phyloP scores from a whole-genome alignment of 2,329 filamentous ascomycete species.

The Fusarium gaditjirri region DNA sequence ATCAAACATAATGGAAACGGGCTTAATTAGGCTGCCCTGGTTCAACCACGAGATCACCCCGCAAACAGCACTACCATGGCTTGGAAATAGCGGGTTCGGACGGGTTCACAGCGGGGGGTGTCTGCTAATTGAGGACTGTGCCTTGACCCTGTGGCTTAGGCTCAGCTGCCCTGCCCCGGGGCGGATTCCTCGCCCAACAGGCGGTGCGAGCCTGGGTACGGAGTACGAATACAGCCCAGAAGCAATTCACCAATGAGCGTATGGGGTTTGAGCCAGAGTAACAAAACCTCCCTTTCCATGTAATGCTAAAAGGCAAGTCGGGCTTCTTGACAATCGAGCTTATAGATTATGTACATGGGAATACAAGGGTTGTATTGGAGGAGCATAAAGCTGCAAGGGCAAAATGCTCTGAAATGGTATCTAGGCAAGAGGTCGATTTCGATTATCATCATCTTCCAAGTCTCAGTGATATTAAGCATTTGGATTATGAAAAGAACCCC shows the following conservation, averaged over 20 bases:
- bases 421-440: not conserved
- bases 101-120: slow-evolving; percentile 22
- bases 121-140: slow-evolving; percentile 6
- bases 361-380: not conserved
- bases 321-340: not conserved
- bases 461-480: not conserved
- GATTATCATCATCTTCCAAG: not conserved
- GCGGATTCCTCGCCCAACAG: not conserved
- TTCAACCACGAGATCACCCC: slow-evolving; percentile 35
- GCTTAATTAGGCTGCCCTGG: slow-evolving; percentile 23
- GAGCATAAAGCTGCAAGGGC: not conserved
- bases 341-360: not conserved
- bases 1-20: slow-evolving; percentile 26
- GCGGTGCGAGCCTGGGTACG: not conserved
- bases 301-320: not conserved
- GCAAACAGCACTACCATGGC: slow-evolving; percentile 31
- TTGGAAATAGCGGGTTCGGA: slow-evolving; percentile 25
- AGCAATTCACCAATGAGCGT: not conserved
- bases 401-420: not conserved
- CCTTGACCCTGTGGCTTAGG: slow-evolving; percentile 1
- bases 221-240: not conserved
- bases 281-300: not conserved
- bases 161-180: not conserved
- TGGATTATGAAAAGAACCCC: not conserved
- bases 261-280: not conserved